Base-by-base conservation (phyloP, 106 monocot genomes). In the Dioscorea dumetorum region DNA sequence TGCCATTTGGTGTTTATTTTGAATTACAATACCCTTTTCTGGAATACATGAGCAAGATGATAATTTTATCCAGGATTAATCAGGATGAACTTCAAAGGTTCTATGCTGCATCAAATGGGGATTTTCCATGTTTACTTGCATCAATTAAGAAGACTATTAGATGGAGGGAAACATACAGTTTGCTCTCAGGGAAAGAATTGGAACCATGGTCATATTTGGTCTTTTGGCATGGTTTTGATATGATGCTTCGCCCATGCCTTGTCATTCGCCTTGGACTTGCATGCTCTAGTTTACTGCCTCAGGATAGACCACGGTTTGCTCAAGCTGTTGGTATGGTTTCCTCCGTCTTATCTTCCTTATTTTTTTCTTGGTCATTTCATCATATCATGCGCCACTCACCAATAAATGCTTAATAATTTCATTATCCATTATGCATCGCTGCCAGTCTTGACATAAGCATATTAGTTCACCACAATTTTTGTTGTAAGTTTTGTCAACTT, bases 141-240 rank as follows among this genome's bases (percentile, higher is more conserved):
- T 88, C 92, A 24, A 64, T 99, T 14, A 92, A 87, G 82, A 92
- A 64, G 69, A 99, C 87, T 17, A 90, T 99, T 67, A 77, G 73
- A 74, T 99, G 97, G 97, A 91, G 89, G 69, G 89, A 92, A 72
- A 87, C 82, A 15, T 99, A 82, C 64, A 59, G 68, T 49, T 77
- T 99, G 67, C 92, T 99, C 66, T 81, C 97, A 34, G 69, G 61
- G 19, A 59, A 87, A 73, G 89, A 99, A 76, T 92, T 99, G 8
- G 76, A 99, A 70, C 70, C 16, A 35, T 99, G 97, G 97, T 90
- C 92, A 13, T 78, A 89, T 68, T 71, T 92, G 62, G 87, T 92
- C 10, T 99, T 92, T 70, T 99, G 92, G 92, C 97, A 99, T 76
- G 92, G 97, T 70, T 81, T 48, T 80, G 97, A 99, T 77, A 58